Evolutionary conservation across 306 rosid genomes (phyloP), one percentile per base, ranked within the genome.

Genomic region (Citrullus amarus): DNA sequence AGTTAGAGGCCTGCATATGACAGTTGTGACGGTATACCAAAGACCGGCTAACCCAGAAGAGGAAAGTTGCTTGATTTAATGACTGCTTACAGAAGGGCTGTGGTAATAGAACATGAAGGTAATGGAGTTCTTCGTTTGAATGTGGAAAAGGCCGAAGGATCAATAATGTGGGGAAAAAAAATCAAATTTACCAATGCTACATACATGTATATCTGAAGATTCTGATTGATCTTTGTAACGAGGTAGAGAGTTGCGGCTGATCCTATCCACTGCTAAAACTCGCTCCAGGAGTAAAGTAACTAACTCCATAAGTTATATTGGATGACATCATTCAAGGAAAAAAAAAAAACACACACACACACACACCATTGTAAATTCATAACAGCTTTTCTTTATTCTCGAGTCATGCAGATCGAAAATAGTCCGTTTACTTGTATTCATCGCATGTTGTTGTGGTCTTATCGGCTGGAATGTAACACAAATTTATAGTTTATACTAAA

Each of bases 41-140:
- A 36, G 78, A n/a, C 78, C 63, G 55, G 2, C 30, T 4, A 54
- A 75, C 28, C 62, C n/a, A 53, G 12, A 17, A 48, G 50, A 55
- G 55, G 79, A 39, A n/a, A 75, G 78, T 55, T 75, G 65, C 65
- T 17, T 46, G 59, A 50, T 71, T 71, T 12, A 48, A 17, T 51
- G 78, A 51, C 44, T 41, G 28, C 44, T 48, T 41, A 43, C 51
- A 43, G 56, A 77, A 60, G 71, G 44, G 43, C 41, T 58, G 9
- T 77, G 80, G 53, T 77, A 50, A 25, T 57, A 76, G 79, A 76
- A 75, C 15, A 17, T 57, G 50, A 56, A n/a, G n/a, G 14, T n/a
- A 9, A 41, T 76, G 55, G 68, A 58, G 55, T 39, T 76, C 41
- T 76, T 58, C 3, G 1, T 38, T 76, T 38, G 53, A 20, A 76